Percentiles rank a stretch among this genome's conserved stretches.
These are phyloP conservation scores for Fusarium verrucosum DNA, from an alignment of 2,329 filamentous ascomycete genomes.

Conservation along the genomic window DNA sequence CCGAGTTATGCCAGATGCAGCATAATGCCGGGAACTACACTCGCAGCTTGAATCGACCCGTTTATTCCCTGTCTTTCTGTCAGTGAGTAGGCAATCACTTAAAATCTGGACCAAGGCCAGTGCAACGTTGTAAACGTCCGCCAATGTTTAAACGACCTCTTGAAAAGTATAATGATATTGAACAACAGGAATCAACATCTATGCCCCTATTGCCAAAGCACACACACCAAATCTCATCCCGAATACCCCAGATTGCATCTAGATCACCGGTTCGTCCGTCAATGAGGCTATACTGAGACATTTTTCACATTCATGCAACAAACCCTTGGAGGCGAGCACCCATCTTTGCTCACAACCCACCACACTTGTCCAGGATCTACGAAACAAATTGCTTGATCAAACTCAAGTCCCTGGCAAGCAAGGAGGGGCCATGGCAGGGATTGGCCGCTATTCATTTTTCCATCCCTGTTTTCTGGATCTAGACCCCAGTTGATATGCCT, in stretches of 20 bases:
- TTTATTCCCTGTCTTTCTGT: constrained; percentile 1
- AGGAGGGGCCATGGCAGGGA: background rate
- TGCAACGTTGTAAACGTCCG: too few species aligned
- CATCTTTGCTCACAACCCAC: background rate
- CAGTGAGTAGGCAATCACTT: background rate
- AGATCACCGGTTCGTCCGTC: background rate
- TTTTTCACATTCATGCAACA: background rate
- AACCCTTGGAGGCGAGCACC: background rate
- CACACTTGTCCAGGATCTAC: background rate
- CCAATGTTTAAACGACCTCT: too few species aligned
- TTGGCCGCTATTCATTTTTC: background rate
- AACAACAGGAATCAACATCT: too few species aligned
- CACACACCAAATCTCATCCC: background rate
- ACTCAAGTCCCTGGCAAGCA: background rate
- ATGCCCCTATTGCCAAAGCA: background rate
- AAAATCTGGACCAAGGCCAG: constrained; percentile 1
- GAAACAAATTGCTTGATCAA: background rate
- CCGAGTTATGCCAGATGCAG: background rate
- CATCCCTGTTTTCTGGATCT: constrained; percentile 20
- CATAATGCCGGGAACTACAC: background rate
- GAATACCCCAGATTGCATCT: background rate
- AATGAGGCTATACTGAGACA: constrained; percentile 9
- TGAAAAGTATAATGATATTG: too few species aligned
- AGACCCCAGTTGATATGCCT: constrained; percentile 7
- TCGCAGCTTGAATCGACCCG: background rate